Evolutionary conservation across 306 rosid genomes (phyloP).

Genomic region (Oxytropis ochrocephala): DNA sequence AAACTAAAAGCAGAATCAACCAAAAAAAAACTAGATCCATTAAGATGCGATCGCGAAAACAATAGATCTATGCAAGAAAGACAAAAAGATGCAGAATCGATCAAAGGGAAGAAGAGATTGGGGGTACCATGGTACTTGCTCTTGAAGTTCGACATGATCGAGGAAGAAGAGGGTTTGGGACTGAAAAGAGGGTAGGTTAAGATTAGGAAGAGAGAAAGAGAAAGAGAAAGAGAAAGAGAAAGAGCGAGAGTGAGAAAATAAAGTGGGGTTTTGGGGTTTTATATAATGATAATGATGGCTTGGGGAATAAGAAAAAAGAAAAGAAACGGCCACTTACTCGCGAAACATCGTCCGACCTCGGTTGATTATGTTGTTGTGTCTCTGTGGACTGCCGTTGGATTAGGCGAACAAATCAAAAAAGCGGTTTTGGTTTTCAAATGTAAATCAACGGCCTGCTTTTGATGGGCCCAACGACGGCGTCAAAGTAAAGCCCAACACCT

Average conservation of each 20-base stretch:
- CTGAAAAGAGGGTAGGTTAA: neutral
- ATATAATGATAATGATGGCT: constrained; percentile 5
- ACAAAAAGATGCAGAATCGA: neutral
- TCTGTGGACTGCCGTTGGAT: constrained; percentile 34
- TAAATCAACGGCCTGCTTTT: constrained; percentile 5
- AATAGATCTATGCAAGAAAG: neutral
- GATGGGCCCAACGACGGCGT: constrained; percentile 9
- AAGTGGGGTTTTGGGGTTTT: neutral
- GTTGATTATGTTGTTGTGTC: neutral
- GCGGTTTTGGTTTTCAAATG: neutral
- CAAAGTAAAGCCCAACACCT: neutral
- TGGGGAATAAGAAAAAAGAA: neutral
- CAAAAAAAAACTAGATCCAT: neutral
- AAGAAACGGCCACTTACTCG: neutral
- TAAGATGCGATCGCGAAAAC: neutral
- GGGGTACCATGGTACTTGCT: constrained; percentile 33
- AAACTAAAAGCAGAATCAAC: neutral
- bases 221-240: too few species aligned
- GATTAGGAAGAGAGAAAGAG: too few species aligned
- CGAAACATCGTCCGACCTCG: neutral
- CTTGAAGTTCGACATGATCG: constrained; percentile 34
- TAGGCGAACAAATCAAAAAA: neutral
- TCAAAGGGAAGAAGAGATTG: neutral
- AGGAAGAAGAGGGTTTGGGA: neutral
- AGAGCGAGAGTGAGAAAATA: too few species aligned